Evolutionary conservation across 331 rosid species (phyloP).

Genomic region (Ulmus americana): DNA sequence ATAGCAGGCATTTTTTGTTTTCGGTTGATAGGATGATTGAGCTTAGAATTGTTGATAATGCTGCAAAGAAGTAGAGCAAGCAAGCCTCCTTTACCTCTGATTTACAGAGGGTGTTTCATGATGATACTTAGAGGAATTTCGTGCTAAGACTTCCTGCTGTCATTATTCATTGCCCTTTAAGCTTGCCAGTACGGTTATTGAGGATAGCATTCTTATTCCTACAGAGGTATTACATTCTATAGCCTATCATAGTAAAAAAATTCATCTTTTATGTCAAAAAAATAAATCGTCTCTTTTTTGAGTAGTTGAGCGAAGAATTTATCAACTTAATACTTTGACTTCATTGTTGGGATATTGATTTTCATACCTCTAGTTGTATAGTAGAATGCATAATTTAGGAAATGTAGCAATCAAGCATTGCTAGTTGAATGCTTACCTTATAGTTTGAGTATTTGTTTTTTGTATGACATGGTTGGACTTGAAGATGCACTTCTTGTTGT

Average conservation of each 20-base stretch:
- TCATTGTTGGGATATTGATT: background rate
- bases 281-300: background rate
- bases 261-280: background rate
- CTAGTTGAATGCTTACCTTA: too few relatives aligned
- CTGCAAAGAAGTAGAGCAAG: constrained; percentile 78
- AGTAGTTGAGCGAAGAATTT: background rate
- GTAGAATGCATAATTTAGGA: too few relatives aligned
- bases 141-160: constrained; percentile 76
- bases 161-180: constrained; percentile 59
- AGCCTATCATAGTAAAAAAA: background rate
- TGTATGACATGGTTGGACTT: too few relatives aligned
- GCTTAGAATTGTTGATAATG: constrained; percentile 67
- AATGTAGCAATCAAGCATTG: too few relatives aligned
- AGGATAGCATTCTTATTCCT: constrained; percentile 64
- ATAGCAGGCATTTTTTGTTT: constrained; percentile 71
- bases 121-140: constrained; percentile 76
- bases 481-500: too few relatives aligned
- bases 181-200: constrained; percentile 71
- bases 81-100: constrained; percentile 61
- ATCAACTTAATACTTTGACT: background rate
- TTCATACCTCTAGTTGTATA: too few relatives aligned
- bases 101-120: constrained; percentile 66
- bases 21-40: constrained; percentile 91
- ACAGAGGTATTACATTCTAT: constrained; percentile 40
- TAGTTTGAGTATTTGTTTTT: too few relatives aligned